Conservation (phyloP, 495 filamentous ascomycete species). For the Elaphomyces granulatus region DNA sequence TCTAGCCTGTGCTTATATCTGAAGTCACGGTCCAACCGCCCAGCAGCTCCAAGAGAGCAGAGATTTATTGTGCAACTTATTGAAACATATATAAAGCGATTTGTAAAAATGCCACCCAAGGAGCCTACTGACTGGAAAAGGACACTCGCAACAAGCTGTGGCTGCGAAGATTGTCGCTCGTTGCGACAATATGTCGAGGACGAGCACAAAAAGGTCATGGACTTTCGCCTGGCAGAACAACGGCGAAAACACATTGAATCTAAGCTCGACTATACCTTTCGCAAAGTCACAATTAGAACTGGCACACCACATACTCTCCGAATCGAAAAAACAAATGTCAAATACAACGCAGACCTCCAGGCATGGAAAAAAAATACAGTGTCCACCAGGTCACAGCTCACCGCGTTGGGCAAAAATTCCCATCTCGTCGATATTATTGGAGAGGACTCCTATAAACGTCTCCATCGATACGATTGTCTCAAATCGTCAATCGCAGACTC, state of each 20-base stretch:
- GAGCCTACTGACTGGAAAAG: neutral
- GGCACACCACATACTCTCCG: neutral
- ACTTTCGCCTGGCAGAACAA: conserved; percentile 1
- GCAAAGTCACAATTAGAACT: neutral
- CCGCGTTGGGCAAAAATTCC: neutral
- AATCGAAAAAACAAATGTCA: neutral
- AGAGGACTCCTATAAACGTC: neutral
- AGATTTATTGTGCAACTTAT: neutral
- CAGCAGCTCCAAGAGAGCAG: neutral
- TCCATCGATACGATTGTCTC: neutral
- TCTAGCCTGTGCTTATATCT: neutral
- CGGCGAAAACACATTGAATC: neutral
- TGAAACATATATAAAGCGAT: neutral
- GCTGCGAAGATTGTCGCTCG: neutral
- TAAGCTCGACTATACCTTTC: conserved; percentile 1
- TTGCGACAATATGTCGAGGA: neutral
- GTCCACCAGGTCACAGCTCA: neutral
- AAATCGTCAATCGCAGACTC: neutral
- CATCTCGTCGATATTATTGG: conserved; percentile 1
- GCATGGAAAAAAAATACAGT: neutral
- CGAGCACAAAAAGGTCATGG: neutral
- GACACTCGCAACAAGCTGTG: neutral
- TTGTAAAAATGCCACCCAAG: neutral
- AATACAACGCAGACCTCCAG: neutral
- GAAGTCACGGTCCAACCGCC: neutral